A percentile compares a stretch with the other conserved stretches of the same genome.
These are phyloP conservation scores for Globisporangium uncinulatum DNA, from an alignment of 352 stramenopile genomes.

Conservation along the genomic window DNA sequence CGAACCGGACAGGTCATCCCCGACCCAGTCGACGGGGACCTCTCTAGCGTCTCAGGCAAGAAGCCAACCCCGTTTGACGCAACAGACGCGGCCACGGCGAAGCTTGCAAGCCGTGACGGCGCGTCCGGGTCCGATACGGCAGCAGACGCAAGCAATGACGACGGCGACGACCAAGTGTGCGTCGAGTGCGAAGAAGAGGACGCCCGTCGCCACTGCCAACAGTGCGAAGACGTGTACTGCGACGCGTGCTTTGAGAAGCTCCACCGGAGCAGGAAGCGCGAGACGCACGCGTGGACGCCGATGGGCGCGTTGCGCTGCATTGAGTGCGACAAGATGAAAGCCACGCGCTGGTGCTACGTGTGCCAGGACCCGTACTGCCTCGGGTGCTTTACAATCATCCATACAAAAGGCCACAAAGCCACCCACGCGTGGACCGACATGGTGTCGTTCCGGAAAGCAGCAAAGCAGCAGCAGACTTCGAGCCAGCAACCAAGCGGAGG, in stretches of 20 bases:
- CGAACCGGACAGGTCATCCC: conserved; percentile 62
- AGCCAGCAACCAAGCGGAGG: conserved; percentile 13
- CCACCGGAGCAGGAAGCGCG: conserved; percentile 63
- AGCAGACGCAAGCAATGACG: conserved; percentile 23
- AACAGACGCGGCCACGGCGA: neutral
- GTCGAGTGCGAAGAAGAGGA: conserved; percentile 79
- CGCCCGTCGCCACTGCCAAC: conserved; percentile 50
- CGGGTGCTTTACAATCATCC: conserved; percentile 79
- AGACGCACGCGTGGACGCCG: conserved; percentile 72
- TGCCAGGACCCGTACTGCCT: conserved; percentile 80
- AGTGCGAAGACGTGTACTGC: conserved; percentile 80
- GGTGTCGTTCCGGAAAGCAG: conserved; percentile 45
- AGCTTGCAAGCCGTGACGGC: neutral
- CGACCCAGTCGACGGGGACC: conserved; percentile 35
- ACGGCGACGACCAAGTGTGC: conserved; percentile 61
- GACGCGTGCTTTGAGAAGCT: conserved; percentile 70
- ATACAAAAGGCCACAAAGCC: conserved; percentile 76
- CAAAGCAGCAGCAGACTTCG: conserved; percentile 26
- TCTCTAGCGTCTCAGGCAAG: conserved; percentile 25
- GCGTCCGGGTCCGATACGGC: neutral
- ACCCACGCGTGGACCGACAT: conserved; percentile 69
- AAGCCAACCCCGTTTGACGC: conserved; percentile 10
- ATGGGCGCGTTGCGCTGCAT: conserved; percentile 74
- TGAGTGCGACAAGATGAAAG: conserved; percentile 83
- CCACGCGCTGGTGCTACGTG: conserved; percentile 65